Evolutionary conservation across 371 early-diverging fungal species (phyloP).

Genomic region (Vairimorpha necatrix): DNA sequence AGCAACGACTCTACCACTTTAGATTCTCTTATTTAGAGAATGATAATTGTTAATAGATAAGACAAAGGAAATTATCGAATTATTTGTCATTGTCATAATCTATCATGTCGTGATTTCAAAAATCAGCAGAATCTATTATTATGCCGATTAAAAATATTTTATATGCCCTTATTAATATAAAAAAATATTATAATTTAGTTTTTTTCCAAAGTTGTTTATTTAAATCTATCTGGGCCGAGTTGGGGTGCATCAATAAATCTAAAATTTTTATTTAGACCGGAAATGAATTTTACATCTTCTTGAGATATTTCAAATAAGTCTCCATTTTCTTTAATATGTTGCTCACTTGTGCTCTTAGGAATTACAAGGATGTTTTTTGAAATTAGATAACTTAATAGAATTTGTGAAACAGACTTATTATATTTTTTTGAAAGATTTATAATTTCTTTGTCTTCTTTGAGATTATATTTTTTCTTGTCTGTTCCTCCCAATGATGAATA

Average conservation of each 20-base stretch:
- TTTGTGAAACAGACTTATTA: slow-evolving; percentile 69
- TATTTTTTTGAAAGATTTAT: slow-evolving; percentile 69
- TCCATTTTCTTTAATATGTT: slow-evolving; percentile 51
- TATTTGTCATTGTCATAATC: too few species aligned
- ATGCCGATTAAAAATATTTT: too few species aligned
- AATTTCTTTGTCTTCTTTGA: slow-evolving; percentile 60
- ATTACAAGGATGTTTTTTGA: slow-evolving; percentile 64
- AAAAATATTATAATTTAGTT: too few species aligned
- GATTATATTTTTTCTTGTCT: slow-evolving; percentile 12
- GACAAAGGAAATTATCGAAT: too few species aligned
- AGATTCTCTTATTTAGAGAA: too few species aligned
- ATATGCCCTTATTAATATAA: too few species aligned
- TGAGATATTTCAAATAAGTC: slow-evolving; percentile 31
- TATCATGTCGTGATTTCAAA: too few species aligned
- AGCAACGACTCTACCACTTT: too few species aligned
- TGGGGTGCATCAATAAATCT: slow-evolving; percentile 23
- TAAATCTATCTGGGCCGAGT: slow-evolving; percentile 27
- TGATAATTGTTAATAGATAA: too few species aligned
- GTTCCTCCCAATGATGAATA: slow-evolving; percentile 80
- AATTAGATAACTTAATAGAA: slow-evolving; percentile 71
- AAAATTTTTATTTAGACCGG: slow-evolving; percentile 17
- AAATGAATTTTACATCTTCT: slow-evolving; percentile 34
- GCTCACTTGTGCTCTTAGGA: slow-evolving; percentile 50
- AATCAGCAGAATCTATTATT: too few species aligned
- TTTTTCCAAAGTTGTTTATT: slow-evolving; percentile 20